Evolutionary conservation across 2,329 filamentous ascomycete genomes (phyloP), one percentile per base, ranked within the genome.

Genomic region (Zalaria sp.): DNA sequence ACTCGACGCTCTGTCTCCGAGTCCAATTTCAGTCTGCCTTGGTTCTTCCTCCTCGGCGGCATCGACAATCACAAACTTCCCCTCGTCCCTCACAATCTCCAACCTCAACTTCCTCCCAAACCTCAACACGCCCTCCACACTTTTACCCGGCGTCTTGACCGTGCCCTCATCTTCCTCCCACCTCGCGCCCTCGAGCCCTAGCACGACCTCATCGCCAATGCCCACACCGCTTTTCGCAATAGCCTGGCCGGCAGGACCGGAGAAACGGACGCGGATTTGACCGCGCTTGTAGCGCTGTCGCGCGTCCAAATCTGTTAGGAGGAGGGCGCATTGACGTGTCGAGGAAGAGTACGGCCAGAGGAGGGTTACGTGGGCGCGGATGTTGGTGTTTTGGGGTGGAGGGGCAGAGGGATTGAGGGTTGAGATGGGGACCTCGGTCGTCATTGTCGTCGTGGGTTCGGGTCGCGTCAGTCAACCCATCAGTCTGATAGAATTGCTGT

Each of bases 341-440:
- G 85, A 77, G 25, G 81, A 82, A 49, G 83, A 94, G 61, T 85
- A 95, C 0, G 89, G 89, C 88, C 89, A 96, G 44, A 85, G 79
- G 31, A 96, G 76, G 5, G 86, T 89, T 25, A 95, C 76, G 10
- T 83, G 69, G 34, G 83, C 87, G 44, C 75, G 72, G 28, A 94
- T 57, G 4, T 51, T 48, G 35, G 55, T 53, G 41, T 51, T 43
- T 6, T 42, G 25, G 5, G 51, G 52, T 25, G 51, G 50, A 11
- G 47, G 25, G 11, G 44, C 41, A n/a, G 45, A 41, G n/a, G 55
- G 51, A 26, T 48, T 44, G 27, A 60, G 51, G 28, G 47, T 46
- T 3, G 52, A 49, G 35, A 60, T 60, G 5, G 54, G 51, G 5
- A 54, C 29, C 26, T 18, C 18, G 18, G 18, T 18, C 18, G 18